A percentile compares a stretch with the other conserved stretches of the same genome.
phyloP scores from a whole-genome alignment of 306 rosid species.

The Vachellia collinsii region DNA sequence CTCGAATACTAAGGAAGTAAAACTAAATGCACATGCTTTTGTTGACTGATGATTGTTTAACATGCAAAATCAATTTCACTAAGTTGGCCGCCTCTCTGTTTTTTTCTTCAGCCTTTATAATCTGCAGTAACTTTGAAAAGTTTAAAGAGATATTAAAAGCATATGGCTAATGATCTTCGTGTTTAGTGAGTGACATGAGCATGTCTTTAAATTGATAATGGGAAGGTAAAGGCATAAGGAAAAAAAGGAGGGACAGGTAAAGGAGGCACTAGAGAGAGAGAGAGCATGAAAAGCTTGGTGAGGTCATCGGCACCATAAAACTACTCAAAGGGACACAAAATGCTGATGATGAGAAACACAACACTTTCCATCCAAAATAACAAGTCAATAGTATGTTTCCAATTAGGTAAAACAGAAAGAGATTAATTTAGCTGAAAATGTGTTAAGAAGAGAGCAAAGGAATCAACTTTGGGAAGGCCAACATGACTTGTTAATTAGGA shows the following conservation, averaged over 20 bases:
- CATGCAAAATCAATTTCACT: slow-evolving; percentile 3
- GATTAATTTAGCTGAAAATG: slow-evolving; percentile 54
- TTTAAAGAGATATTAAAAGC: slow-evolving; percentile 24
- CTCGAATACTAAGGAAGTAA: neutral
- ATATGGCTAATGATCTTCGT: slow-evolving; percentile 17
- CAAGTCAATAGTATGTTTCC: neutral
- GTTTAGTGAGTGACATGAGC: slow-evolving; percentile 28
- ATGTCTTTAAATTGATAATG: slow-evolving; percentile 12
- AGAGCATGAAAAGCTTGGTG: slow-evolving; percentile 29
- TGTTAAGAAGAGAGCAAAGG: slow-evolving; percentile 86
- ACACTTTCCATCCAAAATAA: slow-evolving; percentile 10
- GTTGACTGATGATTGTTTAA: neutral
- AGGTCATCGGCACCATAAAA: slow-evolving; percentile 28
- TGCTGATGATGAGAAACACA: slow-evolving; percentile 26
- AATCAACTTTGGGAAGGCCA: slow-evolving; percentile 55
- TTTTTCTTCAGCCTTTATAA: neutral
- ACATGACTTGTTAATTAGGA: too few relatives aligned
- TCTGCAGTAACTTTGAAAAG: neutral
- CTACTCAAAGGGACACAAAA: slow-evolving; percentile 25
- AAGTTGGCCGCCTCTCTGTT: neutral
- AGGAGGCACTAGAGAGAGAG: slow-evolving; percentile 7
- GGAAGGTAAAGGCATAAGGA: neutral
- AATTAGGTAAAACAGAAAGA: slow-evolving; percentile 53
- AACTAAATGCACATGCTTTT: neutral
- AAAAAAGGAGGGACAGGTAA: neutral